phyloP scores from a whole-genome alignment of 495 filamentous ascomycete species.

The Viridothelium virens region DNA sequence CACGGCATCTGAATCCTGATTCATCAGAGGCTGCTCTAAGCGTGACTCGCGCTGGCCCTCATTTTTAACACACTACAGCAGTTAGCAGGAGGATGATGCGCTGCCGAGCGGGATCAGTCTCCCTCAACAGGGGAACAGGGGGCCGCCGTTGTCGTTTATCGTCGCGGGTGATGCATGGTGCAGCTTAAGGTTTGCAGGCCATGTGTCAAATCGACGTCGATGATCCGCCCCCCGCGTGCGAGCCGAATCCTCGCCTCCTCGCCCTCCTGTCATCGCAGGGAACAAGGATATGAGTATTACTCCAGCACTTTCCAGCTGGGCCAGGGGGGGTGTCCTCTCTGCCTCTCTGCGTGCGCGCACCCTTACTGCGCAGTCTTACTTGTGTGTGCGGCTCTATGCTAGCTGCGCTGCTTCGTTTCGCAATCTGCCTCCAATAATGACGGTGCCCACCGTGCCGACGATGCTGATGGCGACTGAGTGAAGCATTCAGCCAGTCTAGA shows the following conservation, averaged over 20 bases:
- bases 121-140: not conserved
- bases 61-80: no score
- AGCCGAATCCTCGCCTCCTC: slow-evolving; percentile 3
- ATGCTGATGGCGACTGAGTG: not conserved
- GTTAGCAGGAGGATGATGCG: not conserved
- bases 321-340: not conserved
- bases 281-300: not conserved
- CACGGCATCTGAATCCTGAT: not conserved
- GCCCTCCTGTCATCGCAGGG: not conserved
- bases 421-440: no score
- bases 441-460: no score
- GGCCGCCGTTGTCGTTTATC: slow-evolving; percentile 11
- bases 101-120: not conserved
- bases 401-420: not conserved
- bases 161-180: slow-evolving; percentile 6
- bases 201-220: slow-evolving; percentile 12
- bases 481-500: not conserved
- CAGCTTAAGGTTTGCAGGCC: slow-evolving; percentile 10
- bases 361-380: not conserved
- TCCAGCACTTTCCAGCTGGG: not conserved
- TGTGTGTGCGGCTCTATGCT: not conserved
- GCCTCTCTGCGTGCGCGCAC: not conserved
- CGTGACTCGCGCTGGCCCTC: not conserved
- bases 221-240: slow-evolving; percentile 8
- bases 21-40: not conserved